Percentiles rank a stretch among this genome's conserved stretches.
These are phyloP conservation scores for Leptodermis oblonga DNA, from an alignment of 257 asterid genomes.

Conservation along the genomic window DNA sequence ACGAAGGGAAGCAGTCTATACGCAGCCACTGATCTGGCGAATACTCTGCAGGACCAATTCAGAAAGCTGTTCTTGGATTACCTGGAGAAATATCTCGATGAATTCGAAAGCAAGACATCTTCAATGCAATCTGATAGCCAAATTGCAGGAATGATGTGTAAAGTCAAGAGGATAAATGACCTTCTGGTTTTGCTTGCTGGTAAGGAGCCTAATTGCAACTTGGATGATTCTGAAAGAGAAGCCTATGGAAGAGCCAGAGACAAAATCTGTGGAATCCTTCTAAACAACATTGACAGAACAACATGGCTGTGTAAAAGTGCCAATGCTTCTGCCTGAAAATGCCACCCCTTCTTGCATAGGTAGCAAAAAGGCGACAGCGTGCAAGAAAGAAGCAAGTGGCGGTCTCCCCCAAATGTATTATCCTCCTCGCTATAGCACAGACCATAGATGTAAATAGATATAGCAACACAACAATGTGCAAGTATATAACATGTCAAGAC, in stretches of 20 bases:
- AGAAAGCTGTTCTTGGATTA: conserved; percentile 42
- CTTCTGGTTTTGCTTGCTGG: conserved; percentile 45
- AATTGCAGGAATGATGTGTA: conserved; percentile 47
- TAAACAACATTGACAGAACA: conserved; percentile 66
- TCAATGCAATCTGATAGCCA: conserved; percentile 27
- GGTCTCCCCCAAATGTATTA: too few relatives aligned
- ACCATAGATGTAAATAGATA: too few relatives aligned
- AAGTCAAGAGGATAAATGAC: conserved; percentile 60
- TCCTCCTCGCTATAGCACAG: too few relatives aligned
- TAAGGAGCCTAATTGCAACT: conserved; percentile 24
- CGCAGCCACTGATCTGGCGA: conserved; percentile 35
- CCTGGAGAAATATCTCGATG: conserved; percentile 54
- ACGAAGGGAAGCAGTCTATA: conserved; percentile 29
- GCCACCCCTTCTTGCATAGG: too few relatives aligned
- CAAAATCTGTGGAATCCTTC: conserved; percentile 52
- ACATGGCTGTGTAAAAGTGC: conserved; percentile 39
- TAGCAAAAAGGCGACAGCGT: too few relatives aligned
- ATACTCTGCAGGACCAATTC: conserved; percentile 45
- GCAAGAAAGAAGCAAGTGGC: too few relatives aligned
- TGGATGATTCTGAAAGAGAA: conserved; percentile 37
- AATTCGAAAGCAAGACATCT: conserved; percentile 41
- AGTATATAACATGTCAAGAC: background rate
- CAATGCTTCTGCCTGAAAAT: conserved; percentile 5
- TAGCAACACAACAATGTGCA: background rate
- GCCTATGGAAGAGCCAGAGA: conserved; percentile 50